Evolutionary conservation across 192 early-diverging fungal species (phyloP).

Genomic region (Blastocladiella britannica): DNA sequence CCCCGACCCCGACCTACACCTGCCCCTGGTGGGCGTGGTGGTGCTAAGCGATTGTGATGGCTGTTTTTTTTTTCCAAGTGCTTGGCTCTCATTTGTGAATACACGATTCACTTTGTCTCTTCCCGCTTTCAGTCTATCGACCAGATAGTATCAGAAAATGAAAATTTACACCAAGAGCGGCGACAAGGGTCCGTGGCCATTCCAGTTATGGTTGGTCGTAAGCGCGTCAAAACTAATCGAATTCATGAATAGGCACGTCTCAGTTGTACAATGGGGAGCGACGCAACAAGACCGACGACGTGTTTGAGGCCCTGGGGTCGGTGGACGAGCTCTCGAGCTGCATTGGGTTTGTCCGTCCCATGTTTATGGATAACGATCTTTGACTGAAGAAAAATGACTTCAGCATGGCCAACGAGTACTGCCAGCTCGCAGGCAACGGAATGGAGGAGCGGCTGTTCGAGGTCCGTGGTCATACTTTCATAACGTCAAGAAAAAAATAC

Average conservation of each 20-base stretch:
- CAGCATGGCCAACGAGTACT: conserved; percentile 6
- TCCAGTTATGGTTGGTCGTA: not conserved
- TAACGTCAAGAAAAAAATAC: too few species aligned
- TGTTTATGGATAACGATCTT: not conserved
- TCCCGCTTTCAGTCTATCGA: too few species aligned
- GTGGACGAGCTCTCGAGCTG: conserved; percentile 4
- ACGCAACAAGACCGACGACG: not conserved
- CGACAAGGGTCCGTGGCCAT: conserved; percentile 3
- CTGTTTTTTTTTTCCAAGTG: too few species aligned
- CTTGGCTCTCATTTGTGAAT: too few species aligned
- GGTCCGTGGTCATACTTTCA: not conserved
- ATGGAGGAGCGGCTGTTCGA: conserved; percentile 2
- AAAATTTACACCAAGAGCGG: conserved; percentile 5
- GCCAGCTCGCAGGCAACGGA: not conserved
- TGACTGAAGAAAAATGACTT: too few species aligned
- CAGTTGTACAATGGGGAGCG: conserved; percentile 3
- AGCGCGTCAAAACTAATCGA: not conserved
- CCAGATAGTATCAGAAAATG: too few species aligned
- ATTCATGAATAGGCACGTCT: not conserved
- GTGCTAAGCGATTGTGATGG: too few species aligned
- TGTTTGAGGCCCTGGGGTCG: conserved; percentile 4
- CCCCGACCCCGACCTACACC: too few species aligned
- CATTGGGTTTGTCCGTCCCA: conserved; percentile 1
- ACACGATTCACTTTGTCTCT: too few species aligned
- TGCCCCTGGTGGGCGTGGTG: too few species aligned